Evolutionary conservation across 2,329 filamentous ascomycete genomes (phyloP), one percentile per base, ranked within the genome.

Genomic region (Exophiala sp.): DNA sequence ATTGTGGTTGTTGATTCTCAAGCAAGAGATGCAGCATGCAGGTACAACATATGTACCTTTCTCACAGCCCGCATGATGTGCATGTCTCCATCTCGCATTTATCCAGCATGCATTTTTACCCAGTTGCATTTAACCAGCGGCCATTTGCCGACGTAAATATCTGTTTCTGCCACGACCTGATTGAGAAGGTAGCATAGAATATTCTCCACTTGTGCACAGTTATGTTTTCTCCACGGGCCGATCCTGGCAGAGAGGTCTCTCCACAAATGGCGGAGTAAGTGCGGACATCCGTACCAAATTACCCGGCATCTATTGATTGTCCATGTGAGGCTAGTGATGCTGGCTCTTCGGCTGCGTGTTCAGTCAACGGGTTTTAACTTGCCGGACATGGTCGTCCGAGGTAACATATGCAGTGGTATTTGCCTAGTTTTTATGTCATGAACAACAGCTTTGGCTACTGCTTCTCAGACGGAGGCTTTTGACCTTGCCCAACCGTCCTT

Each of bases 1-100:
- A 10, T 40, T 45, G 45, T 49, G n/a, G 24, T 40, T 42, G 43
- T 21, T 39, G 38, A 44, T 35, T 8, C 24, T 42, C 44, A 43
- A 16, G 18, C 39, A 33, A 21, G 45, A 39, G 39, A 54, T 49
- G 21, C 29, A 32, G 39, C n/a, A 54, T 54, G 45, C 46, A 54
- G 46, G 51, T 54, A 54, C 51, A 24, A 32, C 44, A 53, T 53
- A 48, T 34, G 44, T 53, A 53, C 38, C 32, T 46, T 47, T 52
- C 42, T 34, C 44, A 48, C 36, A 16, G n/a, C 50, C 33, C 35
- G 34, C 21, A 33, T 36, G 20, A 16, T 32, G 34, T 6, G 33
- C 16, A 8, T 35, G 33, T 38, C 50, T 35, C 34, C 43, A 53
- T 38, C 42, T 45, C 50, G 21, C 39, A 24, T 32, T 43, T 43